Base-by-base conservation (phyloP, 495 filamentous ascomycete genomes). In the Lindgomyces ingoldianus region DNA sequence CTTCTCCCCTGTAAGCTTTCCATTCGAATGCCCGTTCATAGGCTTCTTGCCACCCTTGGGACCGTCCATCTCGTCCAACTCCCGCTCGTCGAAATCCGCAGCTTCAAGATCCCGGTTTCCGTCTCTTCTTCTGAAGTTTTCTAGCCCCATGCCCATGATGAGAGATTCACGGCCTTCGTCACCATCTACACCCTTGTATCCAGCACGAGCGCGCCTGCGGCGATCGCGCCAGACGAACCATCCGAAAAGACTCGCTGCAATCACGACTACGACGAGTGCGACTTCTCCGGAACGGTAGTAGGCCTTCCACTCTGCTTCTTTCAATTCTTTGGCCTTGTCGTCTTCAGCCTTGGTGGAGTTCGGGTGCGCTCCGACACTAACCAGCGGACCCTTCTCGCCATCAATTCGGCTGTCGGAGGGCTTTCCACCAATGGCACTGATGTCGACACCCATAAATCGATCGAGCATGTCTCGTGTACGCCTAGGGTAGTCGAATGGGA, bases 401-500 rank as follows among this genome's bases (percentile, higher is more conserved):
- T 96, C 93, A 62, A 98, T 90, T 47, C 86, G 83, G 14, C 87
- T 91, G 74, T 98, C 91, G 0, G 91, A 83, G 0, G 94, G 94
- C 42, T 75, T 73, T 41, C 93, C 93, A 60, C 94, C 94, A 58
- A 98, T 96, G 73, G 84, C 88, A 65, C 83, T 88, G 64, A 98
- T 96, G 72, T 98, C 91, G 22, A 98, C 92, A 30, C 85, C 85
- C 81, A 96, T 91, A 75, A 98, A 97, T 18, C 94, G 88, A 74
- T 98, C 94, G 10, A 97, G 85, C 95, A 98, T 98, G 73, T 98
- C 94, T 48, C 94, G 85, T 9, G 87, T 89, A 50, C 92, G 86
- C 24, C 91, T 85, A 12, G 95, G 86, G 67, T 87, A 89, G 74
- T 98, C 93, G 73, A 91, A 98, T 4, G 94, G 94, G 2, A 97